Evolutionary conservation across 2,329 filamentous ascomycete species (phyloP).

Genomic region (Trichoderma endophyticum): DNA sequence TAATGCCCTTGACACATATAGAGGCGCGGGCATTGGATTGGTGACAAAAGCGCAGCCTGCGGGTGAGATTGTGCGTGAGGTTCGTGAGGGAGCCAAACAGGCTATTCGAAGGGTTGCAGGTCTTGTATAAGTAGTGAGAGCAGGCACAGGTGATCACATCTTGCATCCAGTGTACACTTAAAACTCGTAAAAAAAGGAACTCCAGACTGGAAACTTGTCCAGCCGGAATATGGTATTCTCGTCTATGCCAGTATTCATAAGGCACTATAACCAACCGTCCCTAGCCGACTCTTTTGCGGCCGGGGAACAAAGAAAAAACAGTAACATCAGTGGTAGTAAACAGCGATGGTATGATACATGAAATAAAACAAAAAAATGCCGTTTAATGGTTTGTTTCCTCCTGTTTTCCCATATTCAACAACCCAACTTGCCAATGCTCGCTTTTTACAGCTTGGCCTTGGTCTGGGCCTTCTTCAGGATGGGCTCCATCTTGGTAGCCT

Average conservation of each 20-base stretch:
- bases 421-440: not conserved
- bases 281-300: not conserved
- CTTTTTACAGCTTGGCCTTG: slow-evolving; percentile 77
- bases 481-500: slow-evolving; percentile 93
- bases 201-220: not conserved
- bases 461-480: slow-evolving; percentile 84
- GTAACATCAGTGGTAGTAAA: not conserved
- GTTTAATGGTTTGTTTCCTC: not conserved
- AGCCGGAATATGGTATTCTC: slow-evolving; percentile 10
- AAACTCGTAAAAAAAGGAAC: not conserved
- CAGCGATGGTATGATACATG: slow-evolving; percentile 15
- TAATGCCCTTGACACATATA: slow-evolving; percentile 20
- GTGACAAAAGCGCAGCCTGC: slow-evolving; percentile 41
- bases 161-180: not conserved
- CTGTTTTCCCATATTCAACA: not conserved
- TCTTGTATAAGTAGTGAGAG: not conserved
- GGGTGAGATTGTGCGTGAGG: slow-evolving; percentile 43
- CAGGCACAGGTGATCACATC: not conserved
- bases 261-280: slow-evolving; percentile 14
- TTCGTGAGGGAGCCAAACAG: slow-evolving; percentile 36
- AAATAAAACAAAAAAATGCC: not conserved
- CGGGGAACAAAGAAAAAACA: not conserved
- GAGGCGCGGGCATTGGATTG: slow-evolving; percentile 44
- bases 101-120: slow-evolving; percentile 32
- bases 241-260: slow-evolving; percentile 20